Base-by-base conservation (phyloP, 2,329 filamentous ascomycete species). In the Scedosporium boydii region DNA sequence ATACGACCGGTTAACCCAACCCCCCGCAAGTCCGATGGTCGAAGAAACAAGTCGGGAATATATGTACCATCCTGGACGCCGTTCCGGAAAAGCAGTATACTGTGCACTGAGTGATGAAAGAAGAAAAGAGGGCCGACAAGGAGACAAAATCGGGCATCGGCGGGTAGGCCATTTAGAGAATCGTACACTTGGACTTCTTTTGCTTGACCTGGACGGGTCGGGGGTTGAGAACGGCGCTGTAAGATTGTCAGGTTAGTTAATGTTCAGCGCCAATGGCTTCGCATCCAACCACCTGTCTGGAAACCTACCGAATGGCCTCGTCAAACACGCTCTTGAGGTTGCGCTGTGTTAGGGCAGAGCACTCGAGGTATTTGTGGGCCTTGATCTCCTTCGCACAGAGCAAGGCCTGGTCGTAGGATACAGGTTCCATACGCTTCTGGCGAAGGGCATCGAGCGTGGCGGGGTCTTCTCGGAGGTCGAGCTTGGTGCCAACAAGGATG, bases 251-350 rank as follows among this genome's bases (percentile, higher is more conserved):
- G 6, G 23, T 41, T 12, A 58, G 21, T n/a, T 4, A 14, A 58
- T 18, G 9, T 23, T 23, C 2, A 9, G n/a, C 68, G 66, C 69
- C 69, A 67, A 69, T 55, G 51, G 14, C 10, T 27, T n/a, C 14
- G 70, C 51, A 67, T 48, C 3, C n/a, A n/a, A 7, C 6, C 6
- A 3, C 6, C 9, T 7, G 44, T 48, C 18, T 6, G 44, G 65
- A 55, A 56, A 78, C 88, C 69, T 79, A 98, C 95, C 95, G 88
- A 73, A 99, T 99, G 41, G 95, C 95, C 78, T 97, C 93, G 73
- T 99, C 95, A 73, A 99, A 99, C 58, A 99, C 95, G 71, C 91
- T 96, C 87, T 99, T 99, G 69, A 99, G 78, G 76, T 97, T 97
- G 72, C 93, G 84, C 81, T 98, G 95, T 44, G 95, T 99, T 68